These are phyloP conservation scores for Ormosia emarginata DNA, from an alignment of 306 rosid genomes.

Conservation along the genomic window DNA sequence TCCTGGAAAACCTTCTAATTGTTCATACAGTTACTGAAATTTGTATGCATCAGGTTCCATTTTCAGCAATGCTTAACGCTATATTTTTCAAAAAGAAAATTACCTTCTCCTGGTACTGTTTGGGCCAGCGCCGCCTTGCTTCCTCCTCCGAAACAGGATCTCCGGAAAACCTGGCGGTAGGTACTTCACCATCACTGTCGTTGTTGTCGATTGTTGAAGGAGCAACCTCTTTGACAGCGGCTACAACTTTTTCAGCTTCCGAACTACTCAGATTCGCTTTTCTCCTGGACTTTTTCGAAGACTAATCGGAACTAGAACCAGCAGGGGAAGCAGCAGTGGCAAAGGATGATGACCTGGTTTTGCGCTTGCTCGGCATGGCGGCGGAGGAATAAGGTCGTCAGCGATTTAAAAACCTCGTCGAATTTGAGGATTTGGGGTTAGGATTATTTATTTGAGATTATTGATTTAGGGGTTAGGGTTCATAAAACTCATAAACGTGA, in stretches of 20 bases:
- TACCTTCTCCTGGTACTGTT: conserved; percentile 43
- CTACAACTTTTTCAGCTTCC: background rate
- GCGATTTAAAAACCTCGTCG: no score
- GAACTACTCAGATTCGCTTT: background rate
- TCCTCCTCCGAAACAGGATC: conserved; percentile 31
- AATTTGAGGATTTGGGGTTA: no score
- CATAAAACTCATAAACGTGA: no score
- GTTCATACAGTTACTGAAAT: background rate
- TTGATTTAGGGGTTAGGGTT: no score
- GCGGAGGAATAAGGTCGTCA: no score
- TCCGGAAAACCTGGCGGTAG: conserved; percentile 27
- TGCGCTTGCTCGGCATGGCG: conserved; percentile 22
- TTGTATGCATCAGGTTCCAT: background rate
- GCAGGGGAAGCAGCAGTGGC: background rate
- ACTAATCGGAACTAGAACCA: background rate
- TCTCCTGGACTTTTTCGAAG: background rate
- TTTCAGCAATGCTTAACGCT: background rate
- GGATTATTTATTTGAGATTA: no score
- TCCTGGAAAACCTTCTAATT: no score
- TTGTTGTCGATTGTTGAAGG: background rate
- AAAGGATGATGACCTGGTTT: background rate
- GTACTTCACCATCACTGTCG: background rate
- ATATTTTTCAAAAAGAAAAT: background rate
- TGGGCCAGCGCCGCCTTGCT: conserved; percentile 60
- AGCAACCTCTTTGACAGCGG: background rate